Evolutionary conservation across 1,284 basidiomycete species (phyloP).

Genomic region (Cutaneotrichosporon arboriforme): DNA sequence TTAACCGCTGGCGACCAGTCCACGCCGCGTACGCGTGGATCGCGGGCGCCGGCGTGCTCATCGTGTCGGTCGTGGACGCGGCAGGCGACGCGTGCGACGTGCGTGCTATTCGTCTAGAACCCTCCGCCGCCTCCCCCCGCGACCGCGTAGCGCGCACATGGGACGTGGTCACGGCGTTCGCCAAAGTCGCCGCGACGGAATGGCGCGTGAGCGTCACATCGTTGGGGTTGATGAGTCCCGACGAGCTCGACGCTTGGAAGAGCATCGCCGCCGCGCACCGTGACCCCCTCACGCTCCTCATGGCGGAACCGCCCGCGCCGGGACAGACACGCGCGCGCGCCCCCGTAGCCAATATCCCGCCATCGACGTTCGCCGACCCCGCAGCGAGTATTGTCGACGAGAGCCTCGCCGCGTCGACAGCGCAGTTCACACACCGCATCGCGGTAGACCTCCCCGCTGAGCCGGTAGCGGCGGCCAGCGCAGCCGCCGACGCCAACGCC

Average conservation of each 20-base stretch:
- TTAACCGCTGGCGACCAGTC: constrained; percentile 31
- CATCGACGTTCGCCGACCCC: constrained; percentile 25
- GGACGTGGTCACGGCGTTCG: constrained; percentile 51
- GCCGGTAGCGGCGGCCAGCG: neutral
- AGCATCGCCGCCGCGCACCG: constrained; percentile 2
- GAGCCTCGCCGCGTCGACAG: constrained; percentile 16
- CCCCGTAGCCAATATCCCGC: constrained; percentile 23
- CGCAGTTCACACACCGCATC: constrained; percentile 16
- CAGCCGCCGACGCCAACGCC: neutral
- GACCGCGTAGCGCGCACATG: constrained; percentile 13
- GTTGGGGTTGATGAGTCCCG: constrained; percentile 18
- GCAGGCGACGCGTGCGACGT: constrained; percentile 31
- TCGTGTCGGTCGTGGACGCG: constrained; percentile 26
- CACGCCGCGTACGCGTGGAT: constrained; percentile 28
- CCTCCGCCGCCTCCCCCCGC: neutral
- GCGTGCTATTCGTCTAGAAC: constrained; percentile 6
- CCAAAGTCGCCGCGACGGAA: constrained; percentile 45
- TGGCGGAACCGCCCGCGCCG: constrained; percentile 11
- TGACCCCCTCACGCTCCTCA: constrained; percentile 20
- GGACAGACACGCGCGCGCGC: neutral
- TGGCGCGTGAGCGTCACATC: constrained; percentile 27
- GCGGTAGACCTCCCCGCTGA: constrained; percentile 8
- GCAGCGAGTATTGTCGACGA: constrained; percentile 32
- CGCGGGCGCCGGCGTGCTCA: constrained; percentile 9
- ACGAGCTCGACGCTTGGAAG: constrained; percentile 31